Evolutionary conservation across 176 grass and related monocot species (phyloP), one percentile per base, ranked within the genome.

Genomic region (Canna indica): DNA sequence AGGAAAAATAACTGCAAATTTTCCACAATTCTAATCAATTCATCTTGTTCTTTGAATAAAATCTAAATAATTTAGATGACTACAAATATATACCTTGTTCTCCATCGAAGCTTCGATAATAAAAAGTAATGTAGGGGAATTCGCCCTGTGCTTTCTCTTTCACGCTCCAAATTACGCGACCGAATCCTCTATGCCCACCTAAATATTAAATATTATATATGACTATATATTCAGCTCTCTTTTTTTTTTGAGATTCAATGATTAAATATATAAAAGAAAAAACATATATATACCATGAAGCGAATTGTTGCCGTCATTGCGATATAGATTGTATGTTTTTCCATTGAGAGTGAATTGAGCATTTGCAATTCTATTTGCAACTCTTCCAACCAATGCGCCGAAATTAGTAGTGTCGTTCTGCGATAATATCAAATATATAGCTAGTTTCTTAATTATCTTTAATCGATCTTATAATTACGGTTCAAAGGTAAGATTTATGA

Each of bases 131-230:
- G 86, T 97, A 81, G 29, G 93, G 88, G 32, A 86, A 92, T 1
- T 83, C 77, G 13, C 88, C 86, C 2, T 77, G 68, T 5, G 75
- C 88, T 48, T 73, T 79, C 75, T 92, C 93, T 46, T 80, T 80
- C 0, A 92, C 88, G 0, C 73, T 36, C 86, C 93, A 97, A 79
- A 91, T 85, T 22, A 97, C 93, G 59, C 76, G 83, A 76, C 70
- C 87, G 74, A 87, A 97, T n/a, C 88, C 93, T 76, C 84, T 90
- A 67, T 90, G 88, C 6, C 93, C 93, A 77, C 93, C 83, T 54
- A 61, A 77, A 65, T 73, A 15, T 15, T 16, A 9, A 36, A 18
- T 18, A 67, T 35, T n/a, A 67, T 25, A 9, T 18, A 36, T 6
- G 22, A 66, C 13, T 18, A 38, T 2, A 36, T 7, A 27, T 33